phyloP scores from a whole-genome alignment of 1,284 basidiomycete genomes.

The Sparassis latifolia region DNA sequence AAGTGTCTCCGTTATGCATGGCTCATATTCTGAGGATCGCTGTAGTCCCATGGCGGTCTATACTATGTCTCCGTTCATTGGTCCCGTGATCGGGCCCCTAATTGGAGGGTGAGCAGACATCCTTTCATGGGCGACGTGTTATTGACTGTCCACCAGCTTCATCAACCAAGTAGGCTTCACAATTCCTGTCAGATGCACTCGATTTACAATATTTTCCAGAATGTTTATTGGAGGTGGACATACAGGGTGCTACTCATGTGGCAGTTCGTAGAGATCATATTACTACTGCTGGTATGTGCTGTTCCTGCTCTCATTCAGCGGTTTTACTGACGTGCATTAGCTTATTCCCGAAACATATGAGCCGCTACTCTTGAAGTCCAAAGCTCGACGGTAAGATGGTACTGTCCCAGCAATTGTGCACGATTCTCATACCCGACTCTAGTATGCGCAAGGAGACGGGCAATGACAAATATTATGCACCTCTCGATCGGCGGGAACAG shows the following conservation, averaged over 20 bases:
- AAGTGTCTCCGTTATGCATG: constrained; percentile 20
- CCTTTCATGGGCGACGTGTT: background rate
- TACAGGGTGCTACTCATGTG: constrained; percentile 65
- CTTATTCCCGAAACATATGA: constrained; percentile 73
- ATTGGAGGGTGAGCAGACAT: constrained; percentile 44
- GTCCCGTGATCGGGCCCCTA: constrained; percentile 64
- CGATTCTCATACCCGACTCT: background rate
- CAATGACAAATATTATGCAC: constrained; percentile 48
- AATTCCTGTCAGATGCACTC: background rate
- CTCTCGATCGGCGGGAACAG: constrained; percentile 42
- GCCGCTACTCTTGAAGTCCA: constrained; percentile 54
- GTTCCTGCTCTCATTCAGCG: background rate
- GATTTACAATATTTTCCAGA: constrained; percentile 23
- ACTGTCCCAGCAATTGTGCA: background rate
- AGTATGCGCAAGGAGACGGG: constrained; percentile 54
- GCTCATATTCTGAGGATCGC: too few species aligned
- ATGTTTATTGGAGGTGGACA: constrained; percentile 74
- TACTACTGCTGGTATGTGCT: constrained; percentile 41
- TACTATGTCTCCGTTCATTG: constrained; percentile 66
- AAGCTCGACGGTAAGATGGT: constrained; percentile 35
- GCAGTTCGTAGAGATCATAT: constrained; percentile 41
- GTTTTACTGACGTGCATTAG: constrained; percentile 19
- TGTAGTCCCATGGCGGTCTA: constrained; percentile 74
- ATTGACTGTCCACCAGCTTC: constrained; percentile 22
- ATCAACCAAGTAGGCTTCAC: constrained; percentile 34